Conservation (phyloP, 257 asterid species). For the Plantago major region DNA sequence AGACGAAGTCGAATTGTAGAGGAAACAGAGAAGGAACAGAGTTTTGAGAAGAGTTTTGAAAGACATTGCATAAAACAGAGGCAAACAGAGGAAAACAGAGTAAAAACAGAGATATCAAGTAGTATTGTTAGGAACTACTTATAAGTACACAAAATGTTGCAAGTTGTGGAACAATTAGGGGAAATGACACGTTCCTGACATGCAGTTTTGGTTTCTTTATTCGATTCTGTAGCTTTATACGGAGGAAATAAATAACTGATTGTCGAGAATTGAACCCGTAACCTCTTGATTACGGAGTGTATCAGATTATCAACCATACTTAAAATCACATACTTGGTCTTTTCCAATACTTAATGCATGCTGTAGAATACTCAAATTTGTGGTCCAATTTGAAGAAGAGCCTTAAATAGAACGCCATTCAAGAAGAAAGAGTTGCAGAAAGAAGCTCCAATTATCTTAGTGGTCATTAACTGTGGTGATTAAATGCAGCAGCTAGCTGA, state of each 20-base stretch:
- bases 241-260: too few relatives aligned
- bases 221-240: background rate
- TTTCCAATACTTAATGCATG: too few relatives aligned
- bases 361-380: too few relatives aligned
- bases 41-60: background rate
- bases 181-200: background rate
- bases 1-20: slow-evolving; percentile 24
- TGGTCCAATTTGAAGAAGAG: too few relatives aligned
- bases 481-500: background rate
- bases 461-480: too few relatives aligned
- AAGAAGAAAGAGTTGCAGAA: too few relatives aligned
- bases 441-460: too few relatives aligned
- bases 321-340: too few relatives aligned
- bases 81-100: background rate
- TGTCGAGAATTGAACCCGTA: background rate
- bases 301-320: too few relatives aligned
- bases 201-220: background rate
- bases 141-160: background rate
- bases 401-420: too few relatives aligned
- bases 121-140: slow-evolving; percentile 2
- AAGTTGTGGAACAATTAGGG: background rate
- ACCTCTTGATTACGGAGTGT: background rate
- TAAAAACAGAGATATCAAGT: background rate
- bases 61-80: slow-evolving; percentile 20
- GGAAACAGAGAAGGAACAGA: slow-evolving; percentile 17